Evolutionary conservation across 2,329 filamentous ascomycete genomes (phyloP).

Genomic region (Venturia aucupariae): DNA sequence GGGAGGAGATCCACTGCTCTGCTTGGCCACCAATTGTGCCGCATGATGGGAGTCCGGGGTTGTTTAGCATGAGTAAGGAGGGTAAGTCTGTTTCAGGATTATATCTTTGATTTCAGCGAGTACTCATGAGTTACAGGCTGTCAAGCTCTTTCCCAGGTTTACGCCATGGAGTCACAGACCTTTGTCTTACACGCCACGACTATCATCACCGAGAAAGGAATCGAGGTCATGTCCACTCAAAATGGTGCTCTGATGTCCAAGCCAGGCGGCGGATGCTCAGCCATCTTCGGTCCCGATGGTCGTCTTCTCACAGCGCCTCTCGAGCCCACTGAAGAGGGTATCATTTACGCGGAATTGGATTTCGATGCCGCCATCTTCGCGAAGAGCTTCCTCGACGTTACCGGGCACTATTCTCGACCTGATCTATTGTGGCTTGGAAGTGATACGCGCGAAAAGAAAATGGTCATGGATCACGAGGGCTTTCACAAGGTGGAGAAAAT

Average conservation of each 20-base stretch:
- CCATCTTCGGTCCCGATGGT: slow-evolving; percentile 45
- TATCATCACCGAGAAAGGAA: slow-evolving; percentile 37
- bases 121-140: slow-evolving; percentile 22
- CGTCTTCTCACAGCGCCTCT: slow-evolving; percentile 34
- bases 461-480: slow-evolving; percentile 2
- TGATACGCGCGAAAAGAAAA: slow-evolving; percentile 28
- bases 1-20: slow-evolving; percentile 33
- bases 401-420: slow-evolving; percentile 43
- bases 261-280: slow-evolving; percentile 38
- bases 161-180: slow-evolving; percentile 47
- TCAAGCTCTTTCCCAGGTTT: slow-evolving; percentile 40
- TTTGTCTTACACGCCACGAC: slow-evolving; percentile 47
- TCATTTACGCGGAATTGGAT: slow-evolving; percentile 44
- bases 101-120: neutral
- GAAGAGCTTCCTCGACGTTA: slow-evolving; percentile 37
- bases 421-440: slow-evolving; percentile 44
- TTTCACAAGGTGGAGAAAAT: neutral
- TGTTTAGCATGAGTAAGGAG: slow-evolving; percentile 31
- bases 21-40: slow-evolving; percentile 32
- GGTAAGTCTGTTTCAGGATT: slow-evolving; percentile 17
- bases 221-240: slow-evolving; percentile 34
- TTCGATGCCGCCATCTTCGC: slow-evolving; percentile 34
- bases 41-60: slow-evolving; percentile 22
- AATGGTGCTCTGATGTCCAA: slow-evolving; percentile 27
- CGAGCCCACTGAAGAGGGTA: slow-evolving; percentile 35